These are phyloP conservation scores for Piper longum DNA, from an alignment of 164 flowering plant genomes.

Conservation along the genomic window DNA sequence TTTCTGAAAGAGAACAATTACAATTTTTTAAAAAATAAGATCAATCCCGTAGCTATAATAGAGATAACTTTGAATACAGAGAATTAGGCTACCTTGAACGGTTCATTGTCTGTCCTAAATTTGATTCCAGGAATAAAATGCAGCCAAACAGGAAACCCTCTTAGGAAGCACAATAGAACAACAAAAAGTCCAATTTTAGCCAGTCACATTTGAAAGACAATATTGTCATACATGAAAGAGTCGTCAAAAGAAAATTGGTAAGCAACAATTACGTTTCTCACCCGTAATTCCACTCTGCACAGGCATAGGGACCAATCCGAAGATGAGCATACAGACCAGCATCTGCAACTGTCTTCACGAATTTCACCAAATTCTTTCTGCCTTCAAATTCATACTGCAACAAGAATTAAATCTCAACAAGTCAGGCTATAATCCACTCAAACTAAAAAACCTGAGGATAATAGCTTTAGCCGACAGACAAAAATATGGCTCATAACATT, in stretches of 20 bases:
- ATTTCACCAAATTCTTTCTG: conserved; percentile 71
- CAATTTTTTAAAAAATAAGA: no score
- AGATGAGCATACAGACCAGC: conserved; percentile 84
- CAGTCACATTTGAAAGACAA: not conserved
- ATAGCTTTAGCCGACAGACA: not conserved
- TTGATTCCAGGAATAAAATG: conserved; percentile 80
- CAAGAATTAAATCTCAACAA: not conserved
- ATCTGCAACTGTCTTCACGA: conserved; percentile 57
- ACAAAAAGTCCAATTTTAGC: not conserved
- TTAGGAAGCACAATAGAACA: conserved; percentile 12
- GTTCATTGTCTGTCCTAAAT: conserved; percentile 80
- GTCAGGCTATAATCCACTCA: no score
- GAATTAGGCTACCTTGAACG: conserved; percentile 58
- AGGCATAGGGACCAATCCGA: conserved; percentile 89
- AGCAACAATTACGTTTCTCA: conserved; percentile 4
- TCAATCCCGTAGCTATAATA: not conserved
- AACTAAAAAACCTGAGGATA: not conserved
- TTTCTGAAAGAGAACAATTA: conserved; percentile 24
- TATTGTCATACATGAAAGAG: not conserved
- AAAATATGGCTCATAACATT: not conserved
- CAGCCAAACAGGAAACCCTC: conserved; percentile 97
- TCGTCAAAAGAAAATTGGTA: not conserved
- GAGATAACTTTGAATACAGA: not conserved
- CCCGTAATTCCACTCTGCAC: conserved; percentile 99
- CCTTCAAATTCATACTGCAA: conserved; percentile 81